A percentile compares a stretch with the other conserved stretches of the same genome.
These are phyloP conservation scores for Aureobasidium sp. DNA, from an alignment of 2,329 filamentous ascomycete species.

Conservation along the genomic window DNA sequence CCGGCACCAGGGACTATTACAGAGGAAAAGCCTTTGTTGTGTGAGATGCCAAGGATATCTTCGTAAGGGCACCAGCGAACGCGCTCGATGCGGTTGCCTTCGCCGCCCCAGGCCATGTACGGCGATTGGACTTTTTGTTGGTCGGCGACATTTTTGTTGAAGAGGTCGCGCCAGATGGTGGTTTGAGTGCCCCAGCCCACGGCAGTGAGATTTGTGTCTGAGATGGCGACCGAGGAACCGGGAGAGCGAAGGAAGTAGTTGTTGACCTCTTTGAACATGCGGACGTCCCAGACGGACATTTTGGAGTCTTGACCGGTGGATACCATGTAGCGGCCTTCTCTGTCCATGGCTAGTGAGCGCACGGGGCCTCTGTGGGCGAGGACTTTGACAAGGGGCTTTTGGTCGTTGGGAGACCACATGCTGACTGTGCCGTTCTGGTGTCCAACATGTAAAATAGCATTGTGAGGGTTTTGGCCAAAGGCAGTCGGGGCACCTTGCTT, in stretches of 20 bases:
- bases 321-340: conserved; percentile 92
- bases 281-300: conserved; percentile 94
- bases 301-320: conserved; percentile 81
- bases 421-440: conserved; percentile 94
- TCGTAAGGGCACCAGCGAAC: conserved; percentile 92
- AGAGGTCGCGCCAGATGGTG: conserved; percentile 86
- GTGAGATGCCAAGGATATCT: conserved; percentile 79
- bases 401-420: conserved; percentile 89
- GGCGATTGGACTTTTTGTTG: conserved; percentile 76
- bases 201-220: conserved; percentile 78
- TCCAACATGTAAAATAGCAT: conserved; percentile 84
- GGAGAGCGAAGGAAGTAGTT: conserved; percentile 80
- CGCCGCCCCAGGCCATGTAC: conserved; percentile 89
- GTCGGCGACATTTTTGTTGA: conserved; percentile 60
- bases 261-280: conserved; percentile 89
- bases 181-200: conserved; percentile 87
- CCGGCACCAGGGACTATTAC: conserved; percentile 91
- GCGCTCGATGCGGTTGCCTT: conserved; percentile 72
- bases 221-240: conserved; percentile 77
- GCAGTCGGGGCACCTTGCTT: conserved; percentile 77
- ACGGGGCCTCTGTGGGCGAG: conserved; percentile 86
- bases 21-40: conserved; percentile 80
- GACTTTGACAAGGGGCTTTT: conserved; percentile 81
- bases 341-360: conserved; percentile 74
- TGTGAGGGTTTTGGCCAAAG: conserved; percentile 82